Evolutionary conservation across 768 basidiomycete genomes (phyloP), one percentile per base, ranked within the genome.

Genomic region (Pisolithus albus): DNA sequence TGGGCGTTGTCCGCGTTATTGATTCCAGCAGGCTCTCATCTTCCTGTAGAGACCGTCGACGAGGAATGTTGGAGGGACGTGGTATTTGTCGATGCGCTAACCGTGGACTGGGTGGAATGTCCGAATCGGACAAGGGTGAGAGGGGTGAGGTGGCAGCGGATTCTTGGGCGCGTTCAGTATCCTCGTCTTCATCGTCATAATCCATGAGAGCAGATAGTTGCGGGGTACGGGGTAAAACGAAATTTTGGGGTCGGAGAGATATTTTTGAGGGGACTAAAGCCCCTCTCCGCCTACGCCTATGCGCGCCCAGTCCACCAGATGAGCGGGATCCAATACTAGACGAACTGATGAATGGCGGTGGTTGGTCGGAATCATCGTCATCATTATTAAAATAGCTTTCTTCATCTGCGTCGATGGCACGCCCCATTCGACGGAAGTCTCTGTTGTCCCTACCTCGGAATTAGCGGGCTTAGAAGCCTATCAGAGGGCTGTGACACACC

Each of bases 321-420:
- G 64, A 41, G 7, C 64, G 66, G 50, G 52, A 58, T 51, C 59
- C 67, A 32, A 62, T 47, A 19, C 54, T 63, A 4, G 56, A 46
- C 38, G 66, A 62, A 38, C 59, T 56, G 54, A 70, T 62, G 46
- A 64, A 61, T 18, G 67, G 64, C 32, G 69, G 63, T 19, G 64
- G 53, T 60, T 68, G 76, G 16, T 76, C 74, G 32, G 76, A 72
- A 57, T 92, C 92, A 40, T 92, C 88, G 55, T 92, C 91, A 38
- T 89, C 88, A 26, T 73, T 78, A 59, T 94, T 92, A 78, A 96
- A 97, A 72, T 96, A 98, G 53, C 86, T 81, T 65, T 98, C 94
- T 65, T 98, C 94, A 54, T 89, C 87, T 5, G 75, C 75, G 56
- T 90, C 89, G 52, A 83, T 66, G 32, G 70, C 64, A 30, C 77